These are phyloP conservation scores for Rhodotorula babjevae DNA, from an alignment of 768 basidiomycete genomes.

Conservation along the genomic window DNA sequence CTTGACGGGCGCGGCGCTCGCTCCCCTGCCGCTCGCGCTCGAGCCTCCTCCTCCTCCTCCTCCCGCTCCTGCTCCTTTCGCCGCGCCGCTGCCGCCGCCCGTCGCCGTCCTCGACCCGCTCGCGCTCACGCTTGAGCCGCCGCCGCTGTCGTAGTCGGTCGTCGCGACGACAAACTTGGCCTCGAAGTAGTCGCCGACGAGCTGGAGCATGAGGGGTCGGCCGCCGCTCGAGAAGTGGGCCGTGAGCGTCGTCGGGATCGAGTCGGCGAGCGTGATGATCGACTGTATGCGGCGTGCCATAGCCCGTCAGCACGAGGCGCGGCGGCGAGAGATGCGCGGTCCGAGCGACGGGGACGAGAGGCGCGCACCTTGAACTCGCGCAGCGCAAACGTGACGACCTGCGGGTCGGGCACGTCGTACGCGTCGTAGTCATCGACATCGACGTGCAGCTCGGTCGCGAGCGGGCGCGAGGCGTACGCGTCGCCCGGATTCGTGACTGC, in stretches of 20 bases:
- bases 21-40: no score
- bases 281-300: background rate
- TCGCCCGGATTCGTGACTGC: background rate
- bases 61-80: no score
- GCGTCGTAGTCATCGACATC: conserved; percentile 29
- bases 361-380: conserved; percentile 32
- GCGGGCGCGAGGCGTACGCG: conserved; percentile 1
- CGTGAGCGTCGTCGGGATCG: conserved; percentile 4
- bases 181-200: conserved; percentile 10
- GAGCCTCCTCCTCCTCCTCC: no score
- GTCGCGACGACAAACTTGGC: conserved; percentile 31
- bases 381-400: conserved; percentile 24
- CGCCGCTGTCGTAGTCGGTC: conserved; percentile 27
- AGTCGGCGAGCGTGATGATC: conserved; percentile 30
- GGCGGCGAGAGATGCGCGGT: background rate
- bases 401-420: conserved; percentile 13
- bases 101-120: no score
- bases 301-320: background rate
- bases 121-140: background rate
- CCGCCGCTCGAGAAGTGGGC: conserved; percentile 29
- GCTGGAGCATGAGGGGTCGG: conserved; percentile 20
- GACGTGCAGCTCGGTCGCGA: conserved; percentile 30
- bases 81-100: background rate
- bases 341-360: background rate
- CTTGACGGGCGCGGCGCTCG: conserved; percentile 7